Conservation (phyloP, 2,329 filamentous ascomycete species). For the Samsoniella hepiali region DNA sequence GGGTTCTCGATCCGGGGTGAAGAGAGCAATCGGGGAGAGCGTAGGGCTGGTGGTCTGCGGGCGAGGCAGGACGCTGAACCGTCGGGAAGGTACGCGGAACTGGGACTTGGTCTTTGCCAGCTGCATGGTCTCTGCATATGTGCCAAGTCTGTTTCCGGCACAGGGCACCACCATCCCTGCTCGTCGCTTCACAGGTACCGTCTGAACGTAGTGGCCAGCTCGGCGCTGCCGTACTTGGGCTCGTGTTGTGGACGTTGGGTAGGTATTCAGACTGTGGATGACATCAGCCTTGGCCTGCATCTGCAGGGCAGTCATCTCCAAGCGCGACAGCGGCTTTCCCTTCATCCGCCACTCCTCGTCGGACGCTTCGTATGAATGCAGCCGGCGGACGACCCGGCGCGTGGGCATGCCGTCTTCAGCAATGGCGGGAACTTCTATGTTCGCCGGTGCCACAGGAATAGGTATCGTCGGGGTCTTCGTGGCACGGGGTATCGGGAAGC, state of each 20-base stretch:
- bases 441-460: not conserved
- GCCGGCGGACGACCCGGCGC: conserved; percentile 17
- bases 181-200: conserved; percentile 31
- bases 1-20: conserved; percentile 23
- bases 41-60: not conserved
- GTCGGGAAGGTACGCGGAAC: not conserved
- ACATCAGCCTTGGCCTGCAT: conserved; percentile 32
- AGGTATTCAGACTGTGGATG: conserved; percentile 21
- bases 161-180: conserved; percentile 19
- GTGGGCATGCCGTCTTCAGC: conserved; percentile 9
- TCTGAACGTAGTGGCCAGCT: conserved; percentile 17
- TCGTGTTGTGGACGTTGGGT: conserved; percentile 2
- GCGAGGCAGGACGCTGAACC: conserved; percentile 1
- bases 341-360: conserved; percentile 9
- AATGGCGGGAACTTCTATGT: not conserved
- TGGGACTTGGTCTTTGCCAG: conserved; percentile 23
- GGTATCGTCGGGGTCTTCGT: conserved; percentile 14
- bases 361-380: conserved; percentile 16
- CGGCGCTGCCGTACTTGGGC: conserved; percentile 6
- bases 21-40: not conserved
- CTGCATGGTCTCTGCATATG: conserved; percentile 27
- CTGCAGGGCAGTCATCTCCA: conserved; percentile 18
- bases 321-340: conserved; percentile 19
- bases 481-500: conserved; percentile 14
- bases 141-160: conserved; percentile 28